Conservation (phyloP, 2,329 filamentous ascomycete species). For the Stylonectria norvegica region DNA sequence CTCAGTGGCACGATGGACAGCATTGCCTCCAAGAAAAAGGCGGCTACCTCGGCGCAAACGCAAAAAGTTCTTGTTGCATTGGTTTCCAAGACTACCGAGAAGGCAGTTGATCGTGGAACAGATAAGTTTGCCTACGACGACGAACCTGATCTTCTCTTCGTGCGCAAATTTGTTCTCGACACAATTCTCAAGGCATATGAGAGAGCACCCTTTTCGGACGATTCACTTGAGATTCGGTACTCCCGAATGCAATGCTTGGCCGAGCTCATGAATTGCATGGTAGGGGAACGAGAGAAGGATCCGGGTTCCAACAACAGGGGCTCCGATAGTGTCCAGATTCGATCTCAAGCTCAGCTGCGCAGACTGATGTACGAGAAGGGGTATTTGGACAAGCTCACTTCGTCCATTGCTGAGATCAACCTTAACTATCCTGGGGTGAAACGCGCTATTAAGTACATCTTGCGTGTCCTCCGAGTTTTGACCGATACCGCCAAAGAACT, state of each 20-base stretch:
- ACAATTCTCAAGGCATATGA: slow-evolving; percentile 90
- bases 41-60: slow-evolving; percentile 79
- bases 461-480: slow-evolving; percentile 81
- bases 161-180: slow-evolving; percentile 91
- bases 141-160: slow-evolving; percentile 81
- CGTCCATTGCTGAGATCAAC: slow-evolving; percentile 91
- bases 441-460: slow-evolving; percentile 91
- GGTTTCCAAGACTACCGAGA: slow-evolving; percentile 83
- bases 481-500: slow-evolving; percentile 84
- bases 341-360: slow-evolving; percentile 78
- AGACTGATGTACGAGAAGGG: slow-evolving; percentile 99
- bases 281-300: slow-evolving; percentile 72
- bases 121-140: slow-evolving; percentile 67
- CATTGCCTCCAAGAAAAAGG: slow-evolving; percentile 76
- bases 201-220: slow-evolving; percentile 74
- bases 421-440: slow-evolving; percentile 92
- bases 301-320: slow-evolving; percentile 42
- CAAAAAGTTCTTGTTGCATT: slow-evolving; percentile 83
- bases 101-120: slow-evolving; percentile 53
- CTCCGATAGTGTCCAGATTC: slow-evolving; percentile 38
- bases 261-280: slow-evolving; percentile 89
- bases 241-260: slow-evolving; percentile 81
- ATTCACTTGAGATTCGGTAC: slow-evolving; percentile 82
- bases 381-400: slow-evolving; percentile 82
- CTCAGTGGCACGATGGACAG: slow-evolving; percentile 68